A percentile compares a stretch with the other conserved stretches of the same genome.
Conservation (phyloP, 305 asterid species). For the Petunia hybrid region DNA sequence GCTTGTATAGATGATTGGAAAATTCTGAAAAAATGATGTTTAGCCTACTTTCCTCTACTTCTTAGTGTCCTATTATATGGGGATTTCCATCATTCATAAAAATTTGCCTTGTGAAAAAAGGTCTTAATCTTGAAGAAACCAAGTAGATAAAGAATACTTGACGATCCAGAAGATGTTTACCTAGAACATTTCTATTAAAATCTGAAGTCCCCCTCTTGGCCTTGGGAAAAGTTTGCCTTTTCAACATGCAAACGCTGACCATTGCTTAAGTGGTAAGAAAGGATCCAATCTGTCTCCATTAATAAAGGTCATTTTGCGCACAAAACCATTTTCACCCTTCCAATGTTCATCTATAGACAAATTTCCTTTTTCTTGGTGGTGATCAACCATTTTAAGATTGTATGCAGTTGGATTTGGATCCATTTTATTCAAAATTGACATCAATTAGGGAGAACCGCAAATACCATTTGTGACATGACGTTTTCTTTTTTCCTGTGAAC, state of each 20-base stretch:
- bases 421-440: not conserved
- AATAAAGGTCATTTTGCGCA: not conserved
- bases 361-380: not conserved
- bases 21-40: not conserved
- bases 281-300: constrained; percentile 9
- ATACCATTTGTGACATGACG: not conserved
- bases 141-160: not conserved
- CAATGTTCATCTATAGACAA: not conserved
- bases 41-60: not conserved
- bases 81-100: constrained; percentile 5
- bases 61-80: not conserved
- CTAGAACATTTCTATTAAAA: constrained; percentile 7
- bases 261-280: not conserved
- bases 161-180: not conserved
- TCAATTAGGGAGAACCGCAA: not conserved
- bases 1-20: not conserved
- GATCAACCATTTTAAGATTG: not conserved
- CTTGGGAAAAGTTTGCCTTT: constrained; percentile 1
- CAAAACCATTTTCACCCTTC: not conserved
- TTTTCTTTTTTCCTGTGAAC: not conserved
- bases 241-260: not conserved
- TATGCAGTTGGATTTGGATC: not conserved
- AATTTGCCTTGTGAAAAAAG: not conserved
- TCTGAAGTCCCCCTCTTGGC: not conserved
- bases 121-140: constrained; percentile 11